phyloP scores from a whole-genome alignment of 2,329 filamentous ascomycete species.

The Fusarium clavum region DNA sequence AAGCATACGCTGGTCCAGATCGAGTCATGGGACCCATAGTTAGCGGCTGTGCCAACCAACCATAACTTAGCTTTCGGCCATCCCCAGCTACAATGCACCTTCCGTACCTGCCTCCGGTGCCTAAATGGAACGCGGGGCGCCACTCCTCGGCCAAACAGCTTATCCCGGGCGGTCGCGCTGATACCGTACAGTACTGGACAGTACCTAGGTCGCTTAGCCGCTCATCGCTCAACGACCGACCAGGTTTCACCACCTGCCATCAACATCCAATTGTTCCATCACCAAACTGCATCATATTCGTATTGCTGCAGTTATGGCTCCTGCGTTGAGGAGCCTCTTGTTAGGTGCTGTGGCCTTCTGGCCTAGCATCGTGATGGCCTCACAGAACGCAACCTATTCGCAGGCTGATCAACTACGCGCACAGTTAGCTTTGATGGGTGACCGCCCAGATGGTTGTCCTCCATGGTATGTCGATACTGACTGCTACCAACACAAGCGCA shows the following conservation, averaged over 20 bases:
- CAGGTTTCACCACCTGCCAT: slow-evolving; percentile 25
- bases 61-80: background rate
- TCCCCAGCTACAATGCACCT: slow-evolving; percentile 1
- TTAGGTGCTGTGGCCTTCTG: slow-evolving; percentile 55
- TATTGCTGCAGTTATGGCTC: slow-evolving; percentile 55
- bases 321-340: slow-evolving; percentile 53
- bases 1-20: slow-evolving; percentile 10
- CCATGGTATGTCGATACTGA: slow-evolving; percentile 68
- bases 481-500: background rate
- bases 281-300: slow-evolving; percentile 35
- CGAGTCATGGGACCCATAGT: slow-evolving; percentile 33
- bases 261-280: slow-evolving; percentile 25
- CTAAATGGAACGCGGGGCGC: slow-evolving; percentile 44
- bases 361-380: slow-evolving; percentile 55
- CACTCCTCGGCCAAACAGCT: slow-evolving; percentile 44
- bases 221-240: slow-evolving; percentile 30
- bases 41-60: slow-evolving; percentile 31
- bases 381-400: slow-evolving; percentile 68
- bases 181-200: background rate
- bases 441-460: slow-evolving; percentile 80
- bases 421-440: slow-evolving; percentile 77
- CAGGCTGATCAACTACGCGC: slow-evolving; percentile 70
- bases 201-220: background rate
- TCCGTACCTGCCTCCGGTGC: slow-evolving; percentile 38
- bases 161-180: slow-evolving; percentile 42